These are phyloP conservation scores for Pisolithus microcarpus DNA, from an alignment of 768 basidiomycete genomes.

Conservation along the genomic window DNA sequence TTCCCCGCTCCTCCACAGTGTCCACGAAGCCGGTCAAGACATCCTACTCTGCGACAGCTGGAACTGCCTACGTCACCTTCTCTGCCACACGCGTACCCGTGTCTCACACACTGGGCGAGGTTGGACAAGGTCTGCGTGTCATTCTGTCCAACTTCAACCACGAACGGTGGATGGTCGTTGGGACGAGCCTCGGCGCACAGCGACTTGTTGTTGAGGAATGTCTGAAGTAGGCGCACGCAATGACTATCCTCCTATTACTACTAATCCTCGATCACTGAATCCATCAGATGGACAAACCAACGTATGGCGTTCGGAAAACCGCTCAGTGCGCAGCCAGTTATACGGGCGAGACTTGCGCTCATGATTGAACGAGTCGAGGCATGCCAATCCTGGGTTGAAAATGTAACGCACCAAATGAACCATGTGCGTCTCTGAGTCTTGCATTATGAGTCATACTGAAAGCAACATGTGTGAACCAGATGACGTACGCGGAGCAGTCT, in stretches of 20 bases:
- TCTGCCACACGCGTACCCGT: conserved; percentile 78
- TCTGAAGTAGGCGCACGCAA: conserved; percentile 50
- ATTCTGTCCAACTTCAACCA: conserved; percentile 86
- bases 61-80: conserved; percentile 82
- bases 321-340: conserved; percentile 73
- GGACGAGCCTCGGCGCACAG: conserved; percentile 65
- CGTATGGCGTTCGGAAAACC: conserved; percentile 89
- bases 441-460: not conserved
- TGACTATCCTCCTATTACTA: not conserved
- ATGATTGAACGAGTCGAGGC: conserved; percentile 91
- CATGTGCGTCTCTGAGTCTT: conserved; percentile 41
- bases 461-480: conserved; percentile 36
- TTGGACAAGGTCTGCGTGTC: conserved; percentile 76
- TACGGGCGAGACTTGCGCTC: conserved; percentile 75
- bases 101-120: conserved; percentile 79
- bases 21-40: conserved; percentile 90
- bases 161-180: conserved; percentile 83
- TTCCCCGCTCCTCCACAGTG: conserved; percentile 64
- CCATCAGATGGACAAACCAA: conserved; percentile 77
- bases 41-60: conserved; percentile 84
- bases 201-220: conserved; percentile 84
- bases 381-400: conserved; percentile 85
- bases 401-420: conserved; percentile 87
- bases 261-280: conserved; percentile 7
- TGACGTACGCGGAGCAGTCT: conserved; percentile 81